Base-by-base conservation (phyloP, 371 early-diverging fungal genomes). In the Syncephalastrum sp. region DNA sequence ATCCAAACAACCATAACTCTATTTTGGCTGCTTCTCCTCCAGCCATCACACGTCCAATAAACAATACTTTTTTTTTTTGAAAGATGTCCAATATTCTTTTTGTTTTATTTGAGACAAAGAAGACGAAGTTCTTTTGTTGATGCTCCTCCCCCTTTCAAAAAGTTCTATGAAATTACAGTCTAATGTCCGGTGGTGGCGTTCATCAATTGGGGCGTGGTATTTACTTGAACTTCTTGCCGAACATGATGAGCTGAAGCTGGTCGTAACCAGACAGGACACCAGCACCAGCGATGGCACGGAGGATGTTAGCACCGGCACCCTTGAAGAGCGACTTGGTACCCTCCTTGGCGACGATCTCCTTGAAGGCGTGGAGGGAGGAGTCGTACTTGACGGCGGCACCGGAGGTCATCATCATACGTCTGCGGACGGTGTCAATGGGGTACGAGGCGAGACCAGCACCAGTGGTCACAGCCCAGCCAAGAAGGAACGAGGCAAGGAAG, bases 341-440 rank as follows among this genome's bases (percentile, higher is more conserved):
- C 65, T 87, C 88, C 68, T 86, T 86, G 57, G 57, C 69, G 70
- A 84, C 70, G 59, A 90, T 85, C 79, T 90, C 82, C 54, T 63
- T 68, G 70, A 82, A 85, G 73, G 87, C 86, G 73, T 90, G 87
- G 54, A 85, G 48, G 49, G 91, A 81, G 16, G 84, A 82, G 29
- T 74, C 74, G 83, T 90, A 90, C 73, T 84, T 81, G 76, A 87
- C 83, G 64, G 84, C 86, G 63, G 75, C 82, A 65, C 87, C 83
- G 46, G 88, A 81, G 81, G 86, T 87, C 89, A 90, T 86, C 91
- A 90, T 83, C 83, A 90, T 83, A 67, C 92, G 86, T 74, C 91
- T 79, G 69, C 91, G 87, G 73, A 90, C 81, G 61, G 91, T 90
- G 77, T 92, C 92, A 54, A 92, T 82, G 66, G 91, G 92, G 79